These are phyloP conservation scores for Melampsora americana DNA, from an alignment of 1,284 basidiomycete species.

Conservation along the genomic window DNA sequence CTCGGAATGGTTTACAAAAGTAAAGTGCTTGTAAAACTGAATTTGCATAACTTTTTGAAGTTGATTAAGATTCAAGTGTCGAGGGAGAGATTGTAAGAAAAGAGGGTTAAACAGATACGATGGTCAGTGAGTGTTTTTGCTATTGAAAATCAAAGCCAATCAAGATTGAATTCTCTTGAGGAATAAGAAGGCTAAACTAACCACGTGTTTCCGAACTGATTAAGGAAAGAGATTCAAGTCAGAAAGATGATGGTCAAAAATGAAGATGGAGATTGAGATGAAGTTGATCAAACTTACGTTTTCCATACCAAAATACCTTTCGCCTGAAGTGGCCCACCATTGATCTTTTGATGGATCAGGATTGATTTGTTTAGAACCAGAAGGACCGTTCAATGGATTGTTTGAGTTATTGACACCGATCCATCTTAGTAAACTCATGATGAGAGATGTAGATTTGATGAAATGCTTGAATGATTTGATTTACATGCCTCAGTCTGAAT, in stretches of 20 bases:
- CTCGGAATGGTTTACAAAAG: conserved; percentile 74
- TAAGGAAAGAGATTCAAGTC: conserved; percentile 41
- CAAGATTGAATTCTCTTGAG: background rate
- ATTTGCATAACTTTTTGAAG: conserved; percentile 76
- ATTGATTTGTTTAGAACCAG: conserved; percentile 21
- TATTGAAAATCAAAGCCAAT: background rate
- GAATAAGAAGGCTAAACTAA: too few relatives aligned
- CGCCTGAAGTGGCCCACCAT: conserved; percentile 48
- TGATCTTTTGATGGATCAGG: conserved; percentile 16
- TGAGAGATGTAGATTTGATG: conserved; percentile 5
- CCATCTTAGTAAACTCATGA: conserved; percentile 48
- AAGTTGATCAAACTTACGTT: conserved; percentile 66
- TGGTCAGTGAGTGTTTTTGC: background rate
- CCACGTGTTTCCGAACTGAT: conserved; percentile 80
- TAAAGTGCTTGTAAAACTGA: conserved; percentile 95
- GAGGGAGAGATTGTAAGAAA: too few relatives aligned
- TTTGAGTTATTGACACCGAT: conserved; percentile 48
- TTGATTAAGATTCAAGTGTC: conserved; percentile 15
- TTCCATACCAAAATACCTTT: conserved; percentile 73
- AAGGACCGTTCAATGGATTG: background rate
- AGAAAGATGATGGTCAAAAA: background rate
- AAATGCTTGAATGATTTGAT: too few relatives aligned
- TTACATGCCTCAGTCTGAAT: too few relatives aligned
- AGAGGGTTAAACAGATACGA: background rate
- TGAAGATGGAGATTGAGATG: background rate